These are phyloP conservation scores for Aspergillus nidulans DNA, from an alignment of 495 filamentous ascomycete genomes.

Conservation along the genomic window DNA sequence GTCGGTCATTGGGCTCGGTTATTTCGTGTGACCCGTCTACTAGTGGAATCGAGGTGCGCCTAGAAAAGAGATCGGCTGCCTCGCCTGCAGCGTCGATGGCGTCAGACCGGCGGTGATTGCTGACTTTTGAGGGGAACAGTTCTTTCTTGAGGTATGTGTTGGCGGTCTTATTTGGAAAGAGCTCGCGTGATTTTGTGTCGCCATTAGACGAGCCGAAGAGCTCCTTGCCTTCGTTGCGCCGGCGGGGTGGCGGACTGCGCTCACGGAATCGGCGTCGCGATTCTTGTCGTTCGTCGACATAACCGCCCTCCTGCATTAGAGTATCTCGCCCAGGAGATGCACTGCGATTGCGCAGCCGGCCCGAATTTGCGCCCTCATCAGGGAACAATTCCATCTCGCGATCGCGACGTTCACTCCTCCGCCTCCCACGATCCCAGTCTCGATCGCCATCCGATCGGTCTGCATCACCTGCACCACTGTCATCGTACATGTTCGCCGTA, in stretches of 20 bases:
- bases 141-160: slow-evolving; percentile 55
- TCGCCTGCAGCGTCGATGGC: slow-evolving; percentile 63
- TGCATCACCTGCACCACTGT: slow-evolving; percentile 28
- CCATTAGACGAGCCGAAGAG: slow-evolving; percentile 34
- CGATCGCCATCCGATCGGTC: slow-evolving; percentile 32
- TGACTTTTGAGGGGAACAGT: slow-evolving; percentile 62
- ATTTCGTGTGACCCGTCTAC: slow-evolving; percentile 41
- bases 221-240: slow-evolving; percentile 40
- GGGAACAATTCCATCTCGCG: slow-evolving; percentile 50
- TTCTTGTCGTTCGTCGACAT: slow-evolving; percentile 38
- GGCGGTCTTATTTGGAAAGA: slow-evolving; percentile 47
- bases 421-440: slow-evolving; percentile 24
- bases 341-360: slow-evolving; percentile 57
- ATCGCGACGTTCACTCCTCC: slow-evolving; percentile 13
- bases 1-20: slow-evolving; percentile 12
- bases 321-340: slow-evolving; percentile 68
- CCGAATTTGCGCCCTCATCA: slow-evolving; percentile 27
- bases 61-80: slow-evolving; percentile 53
- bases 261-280: slow-evolving; percentile 40
- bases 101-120: slow-evolving; percentile 60
- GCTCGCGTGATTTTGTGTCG: slow-evolving; percentile 33
- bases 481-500: slow-evolving; percentile 76
- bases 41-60: slow-evolving; percentile 49
- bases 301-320: slow-evolving; percentile 53
- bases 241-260: slow-evolving; percentile 31